Percentiles rank a stretch among this genome's conserved stretches.
phyloP scores from a whole-genome alignment of 345 rosid genomes.

The Ailanthus altissimus region DNA sequence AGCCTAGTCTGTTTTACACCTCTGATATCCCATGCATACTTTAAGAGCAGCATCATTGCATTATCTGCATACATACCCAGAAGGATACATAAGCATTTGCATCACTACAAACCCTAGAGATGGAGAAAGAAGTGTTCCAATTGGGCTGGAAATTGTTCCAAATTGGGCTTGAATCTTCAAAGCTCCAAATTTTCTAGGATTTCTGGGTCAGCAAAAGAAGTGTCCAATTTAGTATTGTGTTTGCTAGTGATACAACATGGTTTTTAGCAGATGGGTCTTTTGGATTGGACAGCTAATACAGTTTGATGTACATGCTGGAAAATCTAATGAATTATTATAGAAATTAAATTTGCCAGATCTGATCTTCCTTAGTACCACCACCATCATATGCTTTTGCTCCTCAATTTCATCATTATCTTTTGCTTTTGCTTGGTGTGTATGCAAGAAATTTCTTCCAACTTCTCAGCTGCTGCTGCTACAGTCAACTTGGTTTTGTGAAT shows the following conservation, averaged over 20 bases:
- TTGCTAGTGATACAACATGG: background rate
- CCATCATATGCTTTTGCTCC: background rate
- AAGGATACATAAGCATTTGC: background rate
- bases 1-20: too few species aligned
- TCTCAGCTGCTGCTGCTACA: background rate
- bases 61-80: too few species aligned
- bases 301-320: conserved; percentile 19
- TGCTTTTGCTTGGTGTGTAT: background rate
- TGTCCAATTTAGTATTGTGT: background rate
- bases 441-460: background rate
- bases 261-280: background rate
- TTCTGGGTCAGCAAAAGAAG: background rate
- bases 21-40: too few species aligned
- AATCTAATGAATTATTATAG: background rate
- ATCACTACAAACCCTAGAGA: background rate
- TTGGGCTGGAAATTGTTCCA: background rate
- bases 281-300: conserved; percentile 20
- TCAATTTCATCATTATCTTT: background rate
- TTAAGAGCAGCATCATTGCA: too few species aligned
- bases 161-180: too few species aligned
- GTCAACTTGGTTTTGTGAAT: background rate
- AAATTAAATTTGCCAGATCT: conserved; percentile 27
- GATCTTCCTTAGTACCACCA: conserved; percentile 31
- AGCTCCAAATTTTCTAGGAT: background rate
- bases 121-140: background rate